A percentile compares a stretch with the other conserved stretches of the same genome.
Evolutionary conservation across 2,329 filamentous ascomycete species (phyloP).

Genomic region (Thielaviopsis cerberus): DNA sequence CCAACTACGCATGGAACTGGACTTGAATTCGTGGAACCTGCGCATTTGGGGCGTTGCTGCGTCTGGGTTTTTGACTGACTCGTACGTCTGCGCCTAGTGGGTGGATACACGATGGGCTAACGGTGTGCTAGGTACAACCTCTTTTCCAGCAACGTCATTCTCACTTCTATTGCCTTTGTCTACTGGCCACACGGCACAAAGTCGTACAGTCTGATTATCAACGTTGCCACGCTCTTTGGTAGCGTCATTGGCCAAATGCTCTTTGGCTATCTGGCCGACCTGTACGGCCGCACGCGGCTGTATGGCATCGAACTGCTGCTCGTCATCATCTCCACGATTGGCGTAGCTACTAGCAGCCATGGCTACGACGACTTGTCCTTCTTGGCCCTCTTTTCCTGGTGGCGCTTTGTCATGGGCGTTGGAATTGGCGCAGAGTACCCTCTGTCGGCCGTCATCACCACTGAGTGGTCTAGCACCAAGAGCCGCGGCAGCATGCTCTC

Average conservation of each 20-base stretch:
- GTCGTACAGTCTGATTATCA: slow-evolving; percentile 30
- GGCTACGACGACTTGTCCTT: slow-evolving; percentile 32
- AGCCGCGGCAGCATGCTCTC: slow-evolving; percentile 51
- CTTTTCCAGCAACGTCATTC: slow-evolving; percentile 35
- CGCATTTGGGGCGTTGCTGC: slow-evolving; percentile 37
- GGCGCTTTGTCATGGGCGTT: slow-evolving; percentile 36
- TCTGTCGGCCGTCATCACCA: slow-evolving; percentile 46
- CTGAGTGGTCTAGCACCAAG: slow-evolving; percentile 44
- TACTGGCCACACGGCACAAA: slow-evolving; percentile 29
- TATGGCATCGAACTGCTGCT: slow-evolving; percentile 39
- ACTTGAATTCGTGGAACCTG: slow-evolving; percentile 35
- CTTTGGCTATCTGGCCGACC: slow-evolving; percentile 36
- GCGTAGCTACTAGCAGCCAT: slow-evolving; percentile 32
- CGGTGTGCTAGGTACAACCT: slow-evolving; percentile 27
- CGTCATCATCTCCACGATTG: slow-evolving; percentile 38
- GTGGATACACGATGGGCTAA: background rate
- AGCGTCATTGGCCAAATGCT: slow-evolving; percentile 33
- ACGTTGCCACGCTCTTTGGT: slow-evolving; percentile 32
- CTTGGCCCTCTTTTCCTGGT: slow-evolving; percentile 32
- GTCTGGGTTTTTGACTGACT: slow-evolving; percentile 35
- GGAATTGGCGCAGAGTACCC: slow-evolving; percentile 52
- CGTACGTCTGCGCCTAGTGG: slow-evolving; percentile 26
- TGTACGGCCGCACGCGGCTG: slow-evolving; percentile 33
- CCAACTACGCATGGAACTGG: slow-evolving; percentile 33
- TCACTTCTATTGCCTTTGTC: slow-evolving; percentile 33